Evolutionary conservation across 1,139 yeast genomes (phyloP).

Genomic region (Suhomyces yuchorum): DNA sequence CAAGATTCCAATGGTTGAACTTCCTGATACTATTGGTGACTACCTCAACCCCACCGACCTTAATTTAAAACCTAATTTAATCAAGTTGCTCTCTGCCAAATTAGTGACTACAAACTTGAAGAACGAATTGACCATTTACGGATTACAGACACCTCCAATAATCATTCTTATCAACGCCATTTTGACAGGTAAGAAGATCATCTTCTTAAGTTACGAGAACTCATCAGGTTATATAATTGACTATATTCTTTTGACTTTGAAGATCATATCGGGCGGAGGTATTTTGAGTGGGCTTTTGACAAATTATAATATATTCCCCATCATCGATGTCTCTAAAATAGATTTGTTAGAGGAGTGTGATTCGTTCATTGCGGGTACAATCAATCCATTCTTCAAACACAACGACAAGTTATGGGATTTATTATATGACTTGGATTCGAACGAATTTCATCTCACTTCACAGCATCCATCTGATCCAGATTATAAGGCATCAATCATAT

Average conservation of each 20-base stretch:
- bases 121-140: slow-evolving; percentile 53
- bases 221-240: slow-evolving; percentile 60
- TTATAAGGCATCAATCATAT: slow-evolving; percentile 40
- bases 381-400: slow-evolving; percentile 63
- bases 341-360: slow-evolving; percentile 55
- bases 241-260: slow-evolving; percentile 53
- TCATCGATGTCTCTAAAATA: slow-evolving; percentile 61
- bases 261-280: slow-evolving; percentile 62
- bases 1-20: slow-evolving; percentile 42
- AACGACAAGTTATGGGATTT: slow-evolving; percentile 63
- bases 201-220: slow-evolving; percentile 57
- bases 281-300: slow-evolving; percentile 52
- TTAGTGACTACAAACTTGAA: slow-evolving; percentile 31
- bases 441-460: slow-evolving; percentile 41
- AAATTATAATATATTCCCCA: slow-evolving; percentile 57
- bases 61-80: slow-evolving; percentile 45
- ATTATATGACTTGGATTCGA: slow-evolving; percentile 56
- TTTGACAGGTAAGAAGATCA: slow-evolving; percentile 57
- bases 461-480: slow-evolving; percentile 20
- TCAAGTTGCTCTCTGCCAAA: slow-evolving; percentile 39
- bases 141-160: slow-evolving; percentile 60
- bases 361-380: slow-evolving; percentile 66
- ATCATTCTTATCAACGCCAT: slow-evolving; percentile 58
- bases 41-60: slow-evolving; percentile 51
- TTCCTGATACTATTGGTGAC: slow-evolving; percentile 48